phyloP scores from a whole-genome alignment of 176 grass and related monocot genomes.

The Tuctoria greenei region DNA sequence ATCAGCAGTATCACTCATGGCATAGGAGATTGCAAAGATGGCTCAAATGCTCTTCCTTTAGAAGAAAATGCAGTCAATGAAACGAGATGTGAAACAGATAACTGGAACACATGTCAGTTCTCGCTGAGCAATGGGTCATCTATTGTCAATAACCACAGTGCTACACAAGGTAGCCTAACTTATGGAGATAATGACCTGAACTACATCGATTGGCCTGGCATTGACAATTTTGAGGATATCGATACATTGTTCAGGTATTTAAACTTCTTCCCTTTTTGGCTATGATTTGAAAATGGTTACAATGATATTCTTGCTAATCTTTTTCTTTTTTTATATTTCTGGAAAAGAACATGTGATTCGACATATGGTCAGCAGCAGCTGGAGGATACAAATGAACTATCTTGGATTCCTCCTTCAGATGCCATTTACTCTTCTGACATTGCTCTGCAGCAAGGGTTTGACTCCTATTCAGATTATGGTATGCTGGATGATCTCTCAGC shows the following conservation, averaged over 20 bases:
- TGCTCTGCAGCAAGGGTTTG: constrained; percentile 48
- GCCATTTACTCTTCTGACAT: constrained; percentile 61
- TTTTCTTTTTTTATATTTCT: background rate
- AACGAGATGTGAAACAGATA: constrained; percentile 50
- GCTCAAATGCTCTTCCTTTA: constrained; percentile 27
- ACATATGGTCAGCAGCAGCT: constrained; percentile 63
- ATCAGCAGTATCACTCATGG: constrained; percentile 16
- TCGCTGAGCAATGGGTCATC: constrained; percentile 39
- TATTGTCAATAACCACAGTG: constrained; percentile 41
- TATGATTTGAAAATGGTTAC: background rate
- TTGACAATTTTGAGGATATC: constrained; percentile 90
- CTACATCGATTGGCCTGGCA: constrained; percentile 83
- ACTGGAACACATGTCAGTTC: constrained; percentile 44
- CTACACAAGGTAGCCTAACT: constrained; percentile 36
- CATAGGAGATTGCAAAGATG: constrained; percentile 34
- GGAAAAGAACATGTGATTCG: constrained; percentile 65
- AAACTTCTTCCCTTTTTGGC: background rate
- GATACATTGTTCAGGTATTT: constrained; percentile 92
- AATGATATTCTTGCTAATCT: background rate
- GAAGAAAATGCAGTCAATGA: constrained; percentile 25
- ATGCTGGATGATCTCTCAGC: constrained; percentile 51
- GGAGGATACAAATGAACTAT: constrained; percentile 55
- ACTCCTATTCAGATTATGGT: constrained; percentile 54
- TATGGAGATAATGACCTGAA: constrained; percentile 73
- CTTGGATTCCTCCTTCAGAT: constrained; percentile 79